phyloP scores from a whole-genome alignment of 306 rosid species.

The Prunus kanzakura region DNA sequence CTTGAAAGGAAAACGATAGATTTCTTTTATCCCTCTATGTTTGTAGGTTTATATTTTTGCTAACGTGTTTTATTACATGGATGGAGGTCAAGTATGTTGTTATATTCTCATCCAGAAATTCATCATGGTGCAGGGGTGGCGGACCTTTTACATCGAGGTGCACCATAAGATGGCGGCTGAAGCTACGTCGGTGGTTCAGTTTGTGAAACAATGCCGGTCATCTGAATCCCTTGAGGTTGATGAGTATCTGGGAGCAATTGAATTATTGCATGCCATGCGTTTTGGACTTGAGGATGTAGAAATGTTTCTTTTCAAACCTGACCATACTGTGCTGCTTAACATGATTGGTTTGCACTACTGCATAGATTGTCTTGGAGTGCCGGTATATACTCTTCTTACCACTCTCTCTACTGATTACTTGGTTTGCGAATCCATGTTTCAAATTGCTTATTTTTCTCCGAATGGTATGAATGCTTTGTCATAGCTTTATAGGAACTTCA shows the following conservation, averaged over 20 bases:
- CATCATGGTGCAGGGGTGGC: constrained; percentile 55
- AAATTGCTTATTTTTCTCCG: neutral
- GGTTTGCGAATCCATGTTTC: neutral
- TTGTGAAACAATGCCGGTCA: constrained; percentile 42
- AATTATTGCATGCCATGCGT: constrained; percentile 30
- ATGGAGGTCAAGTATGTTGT: neutral
- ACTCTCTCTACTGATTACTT: constrained; percentile 10
- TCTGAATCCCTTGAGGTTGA: constrained; percentile 57
- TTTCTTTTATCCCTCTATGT: neutral
- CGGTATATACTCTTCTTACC: constrained; percentile 40
- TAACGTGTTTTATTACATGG: no score
- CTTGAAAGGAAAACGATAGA: neutral
- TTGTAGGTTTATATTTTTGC: neutral
- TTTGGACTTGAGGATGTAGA: constrained; percentile 69
- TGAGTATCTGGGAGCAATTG: constrained; percentile 58
- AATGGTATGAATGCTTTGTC: neutral
- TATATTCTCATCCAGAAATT: neutral
- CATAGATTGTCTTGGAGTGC: constrained; percentile 44
- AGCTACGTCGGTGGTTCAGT: constrained; percentile 40
- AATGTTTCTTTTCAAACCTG: constrained; percentile 56
- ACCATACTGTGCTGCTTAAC: constrained; percentile 51
- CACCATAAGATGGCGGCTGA: constrained; percentile 50
- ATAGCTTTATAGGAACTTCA: neutral
- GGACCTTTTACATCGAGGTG: constrained; percentile 51
- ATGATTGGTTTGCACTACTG: constrained; percentile 77